A percentile compares a stretch with the other conserved stretches of the same genome.
Evolutionary conservation across 2,329 filamentous ascomycete genomes (phyloP).

Genomic region (Diaporthe nobilis): DNA sequence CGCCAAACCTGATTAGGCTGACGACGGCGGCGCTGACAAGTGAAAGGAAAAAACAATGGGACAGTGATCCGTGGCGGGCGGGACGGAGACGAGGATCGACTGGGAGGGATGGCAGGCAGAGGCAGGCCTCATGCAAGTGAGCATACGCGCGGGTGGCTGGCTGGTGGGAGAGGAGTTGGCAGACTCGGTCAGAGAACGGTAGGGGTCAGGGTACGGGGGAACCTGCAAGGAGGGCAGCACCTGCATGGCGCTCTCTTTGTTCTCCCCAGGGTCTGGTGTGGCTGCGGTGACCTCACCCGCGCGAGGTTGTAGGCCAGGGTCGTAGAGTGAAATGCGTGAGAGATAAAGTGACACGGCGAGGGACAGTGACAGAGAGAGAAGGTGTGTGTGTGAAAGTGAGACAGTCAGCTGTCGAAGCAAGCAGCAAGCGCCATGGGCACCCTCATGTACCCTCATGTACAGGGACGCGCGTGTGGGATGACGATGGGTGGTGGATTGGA

Average conservation of each 20-base stretch:
- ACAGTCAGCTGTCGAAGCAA: constrained; percentile 27
- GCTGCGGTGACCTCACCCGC: background rate
- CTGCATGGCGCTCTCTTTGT: background rate
- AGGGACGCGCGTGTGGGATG: constrained; percentile 27
- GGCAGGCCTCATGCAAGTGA: constrained; percentile 23
- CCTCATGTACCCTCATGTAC: constrained; percentile 20
- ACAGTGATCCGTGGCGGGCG: background rate
- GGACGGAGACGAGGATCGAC: constrained; percentile 26
- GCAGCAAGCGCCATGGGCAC: constrained; percentile 16
- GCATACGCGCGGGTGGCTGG: constrained; percentile 27
- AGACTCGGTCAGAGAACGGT: constrained; percentile 27
- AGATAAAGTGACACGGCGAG: background rate
- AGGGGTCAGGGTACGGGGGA: constrained; percentile 17
- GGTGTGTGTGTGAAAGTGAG: constrained; percentile 7
- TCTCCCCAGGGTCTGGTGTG: constrained; percentile 4
- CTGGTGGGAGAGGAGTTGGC: background rate
- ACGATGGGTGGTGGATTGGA: constrained; percentile 19
- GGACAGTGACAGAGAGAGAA: no score
- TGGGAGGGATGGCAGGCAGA: background rate
- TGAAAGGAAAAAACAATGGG: background rate
- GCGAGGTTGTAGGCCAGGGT: background rate
- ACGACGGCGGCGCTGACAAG: constrained; percentile 20
- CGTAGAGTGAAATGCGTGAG: constrained; percentile 1
- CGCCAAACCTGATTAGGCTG: background rate
- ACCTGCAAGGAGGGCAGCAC: constrained; percentile 8